Conservation (phyloP, 805 yeast genomes). For the Spathaspora boniae region DNA sequence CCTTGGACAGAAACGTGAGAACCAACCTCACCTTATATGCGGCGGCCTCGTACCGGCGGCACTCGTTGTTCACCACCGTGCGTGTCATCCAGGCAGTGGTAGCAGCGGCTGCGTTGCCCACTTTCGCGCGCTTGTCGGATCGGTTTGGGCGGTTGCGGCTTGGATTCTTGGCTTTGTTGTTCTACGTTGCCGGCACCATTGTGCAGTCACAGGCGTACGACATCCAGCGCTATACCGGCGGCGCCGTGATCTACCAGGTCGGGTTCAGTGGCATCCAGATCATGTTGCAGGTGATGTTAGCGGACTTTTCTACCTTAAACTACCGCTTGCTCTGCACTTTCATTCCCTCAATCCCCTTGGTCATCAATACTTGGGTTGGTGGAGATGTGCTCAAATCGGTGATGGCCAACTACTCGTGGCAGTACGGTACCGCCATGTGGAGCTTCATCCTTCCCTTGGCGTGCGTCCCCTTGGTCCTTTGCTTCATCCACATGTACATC, state of each 20-base stretch:
- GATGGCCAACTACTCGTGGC: slow-evolving; percentile 57
- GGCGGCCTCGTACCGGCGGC: slow-evolving; percentile 48
- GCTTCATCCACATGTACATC: slow-evolving; percentile 53
- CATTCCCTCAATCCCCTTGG: slow-evolving; percentile 65
- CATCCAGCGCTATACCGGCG: slow-evolving; percentile 58
- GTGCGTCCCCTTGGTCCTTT: slow-evolving; percentile 52
- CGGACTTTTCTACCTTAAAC: slow-evolving; percentile 64
- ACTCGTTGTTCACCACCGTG: slow-evolving; percentile 56
- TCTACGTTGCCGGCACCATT: slow-evolving; percentile 60
- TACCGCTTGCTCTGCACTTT: slow-evolving; percentile 67
- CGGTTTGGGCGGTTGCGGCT: slow-evolving; percentile 61
- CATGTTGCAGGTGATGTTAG: slow-evolving; percentile 51
- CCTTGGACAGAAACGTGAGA: slow-evolving; percentile 51
- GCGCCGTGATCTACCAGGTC: slow-evolving; percentile 48
- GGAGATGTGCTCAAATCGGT: slow-evolving; percentile 50
- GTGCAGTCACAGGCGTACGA: slow-evolving; percentile 58
- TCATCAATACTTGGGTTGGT: slow-evolving; percentile 74
- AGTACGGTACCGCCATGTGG: slow-evolving; percentile 65
- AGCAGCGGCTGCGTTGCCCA: slow-evolving; percentile 63
- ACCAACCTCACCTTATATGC: slow-evolving; percentile 46
- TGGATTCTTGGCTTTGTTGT: slow-evolving; percentile 43
- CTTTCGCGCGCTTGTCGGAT: slow-evolving; percentile 61
- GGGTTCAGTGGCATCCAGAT: slow-evolving; percentile 63
- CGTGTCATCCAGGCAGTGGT: slow-evolving; percentile 55
- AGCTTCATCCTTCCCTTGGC: slow-evolving; percentile 69